Conservation (phyloP, 2,329 filamentous ascomycete species). For the Daldinia sp. region DNA sequence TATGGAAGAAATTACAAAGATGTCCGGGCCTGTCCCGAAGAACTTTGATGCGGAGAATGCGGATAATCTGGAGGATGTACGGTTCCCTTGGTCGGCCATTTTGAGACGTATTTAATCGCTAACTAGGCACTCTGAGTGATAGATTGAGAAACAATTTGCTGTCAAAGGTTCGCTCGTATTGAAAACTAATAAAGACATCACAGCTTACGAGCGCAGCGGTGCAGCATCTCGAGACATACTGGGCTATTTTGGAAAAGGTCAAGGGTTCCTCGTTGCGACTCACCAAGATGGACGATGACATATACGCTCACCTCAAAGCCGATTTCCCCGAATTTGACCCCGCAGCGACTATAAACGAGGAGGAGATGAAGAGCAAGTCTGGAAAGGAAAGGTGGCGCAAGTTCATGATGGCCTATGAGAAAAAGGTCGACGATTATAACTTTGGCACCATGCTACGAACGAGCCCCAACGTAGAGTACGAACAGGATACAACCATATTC, state of each 20-base stretch:
- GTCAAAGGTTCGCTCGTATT: constrained; percentile 75
- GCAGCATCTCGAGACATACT: constrained; percentile 97
- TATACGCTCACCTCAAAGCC: constrained; percentile 84
- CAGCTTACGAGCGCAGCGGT: constrained; percentile 63
- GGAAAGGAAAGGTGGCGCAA: constrained; percentile 95
- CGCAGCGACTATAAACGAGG: constrained; percentile 80
- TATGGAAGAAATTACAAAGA: constrained; percentile 44
- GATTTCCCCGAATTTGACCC: constrained; percentile 96
- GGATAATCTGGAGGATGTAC: constrained; percentile 46
- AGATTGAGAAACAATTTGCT: constrained; percentile 99
- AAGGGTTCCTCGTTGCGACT: constrained; percentile 88
- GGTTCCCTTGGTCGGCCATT: neutral
- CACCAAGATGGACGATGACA: constrained; percentile 95
- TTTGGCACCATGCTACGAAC: constrained; percentile 93
- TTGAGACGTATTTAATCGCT: neutral
- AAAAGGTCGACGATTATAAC: constrained; percentile 96
- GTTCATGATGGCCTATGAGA: constrained; percentile 94
- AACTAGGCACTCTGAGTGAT: neutral
- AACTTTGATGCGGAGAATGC: constrained; percentile 58
- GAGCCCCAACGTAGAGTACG: constrained; percentile 83
- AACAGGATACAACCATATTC: constrained; percentile 89
- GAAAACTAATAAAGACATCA: neutral
- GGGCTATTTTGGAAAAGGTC: constrained; percentile 90
- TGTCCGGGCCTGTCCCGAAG: constrained; percentile 50
- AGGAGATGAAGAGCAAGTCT: constrained; percentile 95